A percentile compares a stretch with the other conserved stretches of the same genome.
These are phyloP conservation scores for Leishmania arabica DNA, from an alignment of 208 protist genomes.

Conservation along the genomic window DNA sequence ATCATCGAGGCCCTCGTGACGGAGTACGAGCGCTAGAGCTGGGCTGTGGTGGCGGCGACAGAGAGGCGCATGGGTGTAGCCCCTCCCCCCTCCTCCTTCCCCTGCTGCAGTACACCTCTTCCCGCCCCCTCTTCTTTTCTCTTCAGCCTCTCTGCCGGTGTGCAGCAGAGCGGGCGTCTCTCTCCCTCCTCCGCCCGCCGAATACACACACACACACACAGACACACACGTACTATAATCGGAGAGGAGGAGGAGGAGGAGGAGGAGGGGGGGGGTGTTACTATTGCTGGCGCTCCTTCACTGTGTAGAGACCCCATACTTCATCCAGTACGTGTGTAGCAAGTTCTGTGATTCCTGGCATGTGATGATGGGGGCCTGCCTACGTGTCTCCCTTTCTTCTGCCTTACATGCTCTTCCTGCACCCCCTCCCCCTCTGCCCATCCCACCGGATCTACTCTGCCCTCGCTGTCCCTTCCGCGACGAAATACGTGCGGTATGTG, in stretches of 20 bases:
- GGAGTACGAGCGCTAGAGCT: conserved; percentile 26
- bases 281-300: not conserved
- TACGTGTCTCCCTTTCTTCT: not conserved
- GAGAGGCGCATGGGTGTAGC: no score
- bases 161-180: not conserved
- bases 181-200: not conserved
- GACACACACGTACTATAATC: not conserved
- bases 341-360: not conserved
- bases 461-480: not conserved
- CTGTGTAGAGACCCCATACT: not conserved
- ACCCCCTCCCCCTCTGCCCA: not conserved
- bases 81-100: not conserved
- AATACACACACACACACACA: not conserved
- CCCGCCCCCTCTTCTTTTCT: no score
- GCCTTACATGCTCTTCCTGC: not conserved
- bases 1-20: conserved; percentile 36
- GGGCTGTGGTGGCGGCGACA: not conserved
- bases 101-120: not conserved
- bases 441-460: not conserved
- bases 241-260: not conserved
- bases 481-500: not conserved
- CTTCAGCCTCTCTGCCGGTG: not conserved
- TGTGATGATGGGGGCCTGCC: not conserved
- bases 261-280: not conserved
- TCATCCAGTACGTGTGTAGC: not conserved